Evolutionary conservation across 768 basidiomycete species (phyloP).

Genomic region (Lanmaoa pseudosensibilis): DNA sequence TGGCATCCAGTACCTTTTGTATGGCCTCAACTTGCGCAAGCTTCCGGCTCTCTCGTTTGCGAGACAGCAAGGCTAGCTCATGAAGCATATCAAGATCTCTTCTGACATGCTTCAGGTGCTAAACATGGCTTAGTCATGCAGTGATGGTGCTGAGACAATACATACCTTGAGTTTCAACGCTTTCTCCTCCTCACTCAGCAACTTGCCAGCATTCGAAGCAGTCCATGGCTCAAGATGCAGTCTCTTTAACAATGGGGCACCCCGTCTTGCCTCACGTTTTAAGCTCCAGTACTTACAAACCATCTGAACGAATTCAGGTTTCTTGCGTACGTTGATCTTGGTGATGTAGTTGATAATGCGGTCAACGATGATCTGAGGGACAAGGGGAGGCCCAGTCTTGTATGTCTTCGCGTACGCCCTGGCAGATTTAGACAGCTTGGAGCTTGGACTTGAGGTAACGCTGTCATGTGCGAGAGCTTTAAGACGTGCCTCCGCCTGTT

Average conservation of each 20-base stretch:
- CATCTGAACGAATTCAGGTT: constrained; percentile 69
- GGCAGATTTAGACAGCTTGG: constrained; percentile 70
- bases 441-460: constrained; percentile 39
- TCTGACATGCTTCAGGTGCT: constrained; percentile 63
- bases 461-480: constrained; percentile 49
- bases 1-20: constrained; percentile 58
- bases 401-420: constrained; percentile 91
- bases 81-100: constrained; percentile 77
- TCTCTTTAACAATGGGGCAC: constrained; percentile 90
- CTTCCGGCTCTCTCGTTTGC: constrained; percentile 83
- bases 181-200: constrained; percentile 82
- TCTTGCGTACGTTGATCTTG: constrained; percentile 71
- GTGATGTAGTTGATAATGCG: constrained; percentile 73
- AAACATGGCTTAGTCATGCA: constrained; percentile 5
- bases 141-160: background rate
- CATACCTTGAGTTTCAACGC: constrained; percentile 77
- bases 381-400: constrained; percentile 88
- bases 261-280: constrained; percentile 89
- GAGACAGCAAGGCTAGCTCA: constrained; percentile 61
- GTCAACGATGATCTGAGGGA: constrained; percentile 82
- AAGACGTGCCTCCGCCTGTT: constrained; percentile 65
- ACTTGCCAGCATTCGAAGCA: constrained; percentile 59
- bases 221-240: constrained; percentile 98
- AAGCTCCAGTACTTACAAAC: constrained; percentile 96
- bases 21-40: constrained; percentile 65